Percentiles rank a stretch among this genome's conserved stretches.
Conservation (phyloP, 495 filamentous ascomycete genomes). For the Penicillium steckii region DNA sequence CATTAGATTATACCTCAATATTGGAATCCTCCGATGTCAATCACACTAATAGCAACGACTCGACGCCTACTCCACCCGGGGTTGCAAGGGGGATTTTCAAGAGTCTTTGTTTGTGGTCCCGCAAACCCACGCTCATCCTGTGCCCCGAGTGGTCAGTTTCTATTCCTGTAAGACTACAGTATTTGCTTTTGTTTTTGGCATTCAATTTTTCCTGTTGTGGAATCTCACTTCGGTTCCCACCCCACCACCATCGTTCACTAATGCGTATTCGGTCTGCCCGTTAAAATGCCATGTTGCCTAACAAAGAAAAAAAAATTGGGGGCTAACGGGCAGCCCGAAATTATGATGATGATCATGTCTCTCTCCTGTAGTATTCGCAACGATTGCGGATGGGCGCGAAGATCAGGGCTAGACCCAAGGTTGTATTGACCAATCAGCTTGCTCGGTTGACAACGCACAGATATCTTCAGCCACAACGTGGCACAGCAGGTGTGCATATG, state of each 20-base stretch:
- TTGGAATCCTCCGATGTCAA: conserved; percentile 2
- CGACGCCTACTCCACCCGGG: conserved; percentile 6
- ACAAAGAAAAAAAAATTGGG: not conserved
- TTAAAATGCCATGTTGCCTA: not conserved
- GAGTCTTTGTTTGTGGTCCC: conserved; percentile 14
- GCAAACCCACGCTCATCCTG: not conserved
- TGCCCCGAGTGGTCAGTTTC: not conserved
- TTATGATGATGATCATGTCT: not conserved
- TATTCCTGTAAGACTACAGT: not conserved
- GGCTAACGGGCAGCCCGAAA: not conserved
- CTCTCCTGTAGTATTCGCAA: not conserved
- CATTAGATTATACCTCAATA: not conserved
- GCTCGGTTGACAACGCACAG: not conserved
- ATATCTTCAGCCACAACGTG: conserved; percentile 9
- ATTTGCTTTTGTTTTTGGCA: not conserved
- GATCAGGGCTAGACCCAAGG: not conserved
- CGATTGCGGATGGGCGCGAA: not conserved
- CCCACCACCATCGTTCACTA: conserved; percentile 1
- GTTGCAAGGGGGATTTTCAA: conserved; percentile 12
- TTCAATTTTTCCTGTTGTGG: not conserved
- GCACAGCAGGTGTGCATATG: not conserved
- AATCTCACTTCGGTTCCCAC: not conserved
- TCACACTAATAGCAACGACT: conserved; percentile 8
- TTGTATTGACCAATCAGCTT: not conserved
- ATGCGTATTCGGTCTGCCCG: conserved; percentile 6